These are phyloP conservation scores for Casuarina cunninghamiana DNA, from an alignment of 306 rosid genomes.

Conservation along the genomic window DNA sequence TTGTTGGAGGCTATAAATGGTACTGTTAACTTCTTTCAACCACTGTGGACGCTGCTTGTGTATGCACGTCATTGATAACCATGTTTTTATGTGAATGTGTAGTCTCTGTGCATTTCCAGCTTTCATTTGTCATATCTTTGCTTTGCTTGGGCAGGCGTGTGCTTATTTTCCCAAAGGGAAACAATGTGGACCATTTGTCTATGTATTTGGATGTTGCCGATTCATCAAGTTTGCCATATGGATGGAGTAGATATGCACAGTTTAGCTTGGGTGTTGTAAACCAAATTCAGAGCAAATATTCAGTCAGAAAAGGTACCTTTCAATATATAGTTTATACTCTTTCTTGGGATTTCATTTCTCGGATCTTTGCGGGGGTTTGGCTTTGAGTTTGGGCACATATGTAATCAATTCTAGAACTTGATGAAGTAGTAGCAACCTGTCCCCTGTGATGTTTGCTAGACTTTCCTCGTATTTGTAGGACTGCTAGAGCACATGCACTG, in stretches of 20 bases:
- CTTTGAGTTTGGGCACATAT: not conserved
- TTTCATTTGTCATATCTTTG: conserved; percentile 23
- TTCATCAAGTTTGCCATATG: conserved; percentile 71
- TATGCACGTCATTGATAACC: too few relatives aligned
- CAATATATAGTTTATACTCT: not conserved
- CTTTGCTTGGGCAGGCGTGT: conserved; percentile 63
- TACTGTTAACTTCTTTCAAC: conserved; percentile 28
- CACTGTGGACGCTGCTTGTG: not conserved
- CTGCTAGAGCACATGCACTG: not conserved
- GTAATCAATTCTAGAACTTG: not conserved
- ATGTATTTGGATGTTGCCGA: conserved; percentile 91
- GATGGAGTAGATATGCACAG: conserved; percentile 91
- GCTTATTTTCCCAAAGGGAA: conserved; percentile 86
- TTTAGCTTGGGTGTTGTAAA: conserved; percentile 78
- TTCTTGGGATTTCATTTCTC: not conserved
- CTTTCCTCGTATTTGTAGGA: not conserved
- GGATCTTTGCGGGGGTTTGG: not conserved
- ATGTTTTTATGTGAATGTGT: not conserved
- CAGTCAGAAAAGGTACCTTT: conserved; percentile 76
- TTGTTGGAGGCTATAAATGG: conserved; percentile 87
- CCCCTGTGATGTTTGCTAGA: not conserved
- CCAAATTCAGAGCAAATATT: conserved; percentile 63
- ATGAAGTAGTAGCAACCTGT: not conserved
- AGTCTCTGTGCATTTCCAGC: conserved; percentile 9
- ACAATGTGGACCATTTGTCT: conserved; percentile 87